Percentiles rank a stretch among this genome's conserved stretches.
These are phyloP conservation scores for Coemansia asiatica DNA, from an alignment of 192 early-diverging fungal genomes.

Conservation along the genomic window DNA sequence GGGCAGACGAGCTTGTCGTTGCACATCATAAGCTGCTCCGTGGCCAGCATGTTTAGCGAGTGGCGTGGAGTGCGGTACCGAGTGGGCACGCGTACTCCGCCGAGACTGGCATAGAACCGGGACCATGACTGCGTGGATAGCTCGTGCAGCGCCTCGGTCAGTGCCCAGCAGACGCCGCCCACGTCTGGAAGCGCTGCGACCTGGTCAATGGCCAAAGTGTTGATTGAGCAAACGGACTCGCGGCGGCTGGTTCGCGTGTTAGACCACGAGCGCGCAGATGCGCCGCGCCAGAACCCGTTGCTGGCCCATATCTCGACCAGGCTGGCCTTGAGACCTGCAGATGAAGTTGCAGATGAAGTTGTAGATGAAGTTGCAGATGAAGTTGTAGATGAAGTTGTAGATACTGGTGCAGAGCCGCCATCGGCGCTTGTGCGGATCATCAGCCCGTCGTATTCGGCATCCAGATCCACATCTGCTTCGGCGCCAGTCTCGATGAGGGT, in stretches of 20 bases:
- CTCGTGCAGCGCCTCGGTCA: conserved; percentile 19
- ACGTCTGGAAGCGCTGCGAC: conserved; percentile 20
- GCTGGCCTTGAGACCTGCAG: conserved; percentile 9
- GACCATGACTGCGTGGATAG: conserved; percentile 14
- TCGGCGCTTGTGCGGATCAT: background rate
- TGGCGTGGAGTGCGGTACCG: conserved; percentile 41
- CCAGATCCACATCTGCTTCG: conserved; percentile 4
- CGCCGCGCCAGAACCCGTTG: conserved; percentile 32
- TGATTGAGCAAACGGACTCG: conserved; percentile 25
- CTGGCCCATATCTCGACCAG: conserved; percentile 33
- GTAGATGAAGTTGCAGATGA: too few relatives aligned
- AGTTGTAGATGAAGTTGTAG: too few relatives aligned
- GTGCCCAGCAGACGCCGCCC: conserved; percentile 50
- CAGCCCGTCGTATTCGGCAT: conserved; percentile 9
- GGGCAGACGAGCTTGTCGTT: conserved; percentile 55
- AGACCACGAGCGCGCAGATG: conserved; percentile 19
- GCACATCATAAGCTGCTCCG: conserved; percentile 54
- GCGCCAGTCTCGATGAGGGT: conserved; percentile 13
- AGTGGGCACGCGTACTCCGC: conserved; percentile 42
- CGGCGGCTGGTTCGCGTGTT: conserved; percentile 15
- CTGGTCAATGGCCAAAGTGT: conserved; percentile 15
- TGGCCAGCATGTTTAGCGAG: conserved; percentile 51
- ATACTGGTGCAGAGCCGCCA: background rate
- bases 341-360: too few relatives aligned
- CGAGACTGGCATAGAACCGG: conserved; percentile 42